Base-by-base conservation (phyloP, 257 asterid genomes). In the Solanum clarkiae region DNA sequence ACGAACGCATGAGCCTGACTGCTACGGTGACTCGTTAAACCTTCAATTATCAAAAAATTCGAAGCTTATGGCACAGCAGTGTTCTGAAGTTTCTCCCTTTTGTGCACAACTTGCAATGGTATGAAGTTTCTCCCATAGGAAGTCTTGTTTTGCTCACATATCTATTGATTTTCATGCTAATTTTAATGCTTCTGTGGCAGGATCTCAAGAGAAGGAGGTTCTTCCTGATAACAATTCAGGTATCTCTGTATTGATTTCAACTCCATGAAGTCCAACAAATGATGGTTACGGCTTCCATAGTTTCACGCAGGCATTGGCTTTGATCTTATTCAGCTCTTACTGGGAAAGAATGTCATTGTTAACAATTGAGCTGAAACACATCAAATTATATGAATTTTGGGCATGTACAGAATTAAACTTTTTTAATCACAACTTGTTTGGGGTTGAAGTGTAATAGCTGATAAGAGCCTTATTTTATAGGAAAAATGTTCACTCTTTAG, bases 1-100 rank as follows among this genome's bases (percentile, higher is more conserved):
- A 80, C 60, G 89, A 84, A 87, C 81, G 77, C 84, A 45, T 20
- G 65, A 72, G 55, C 71, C 72, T 65, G 86, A 86, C 84, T 49
- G 70, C 84, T 1, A 63, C 80, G 60, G 82, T 85, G 79, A 53
- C 59, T 71, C 81, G 88, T 86, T n/a, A 63, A 29, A 60, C 81
- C 83, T 80, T 85, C 32, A 36, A 16, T 18, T 56, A 24, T 36
- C 40, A 75, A 40, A 81, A 81, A 40, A 3, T 82, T 16, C 8
- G 17, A n/a, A 62, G 70, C 54, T 82, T 69, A 44, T 59, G 45
- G 56, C 42, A 44, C 44, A n/a, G 47, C 24, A 44, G n/a, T 44
- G 44, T 40, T 40, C 32, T 16, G 72, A 81, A 47, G 71, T 60
- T 42, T 5, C 75, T 18, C 75, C 16, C 6, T 3, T 22, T 59